phyloP scores from a whole-genome alignment of 2,329 filamentous ascomycete genomes.

The Alternaria ethzedia region DNA sequence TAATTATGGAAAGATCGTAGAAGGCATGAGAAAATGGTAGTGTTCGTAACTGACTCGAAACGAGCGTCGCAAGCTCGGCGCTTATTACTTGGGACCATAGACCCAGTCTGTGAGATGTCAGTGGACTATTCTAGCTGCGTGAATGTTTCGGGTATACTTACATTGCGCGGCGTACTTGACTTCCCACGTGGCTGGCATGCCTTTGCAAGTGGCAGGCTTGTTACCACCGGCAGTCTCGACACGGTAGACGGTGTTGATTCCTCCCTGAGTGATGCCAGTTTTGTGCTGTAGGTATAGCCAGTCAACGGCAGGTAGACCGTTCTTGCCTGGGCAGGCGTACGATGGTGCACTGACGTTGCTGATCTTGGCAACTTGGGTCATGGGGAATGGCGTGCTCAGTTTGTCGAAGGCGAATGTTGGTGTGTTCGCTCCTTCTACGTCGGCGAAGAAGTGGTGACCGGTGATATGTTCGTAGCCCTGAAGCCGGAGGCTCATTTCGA shows the following conservation, averaged over 20 bases:
- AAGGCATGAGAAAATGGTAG: slow-evolving; percentile 1
- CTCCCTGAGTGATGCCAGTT: slow-evolving; percentile 45
- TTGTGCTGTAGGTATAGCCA: slow-evolving; percentile 57
- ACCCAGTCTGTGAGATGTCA: slow-evolving; percentile 50
- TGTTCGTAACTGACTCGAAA: slow-evolving; percentile 15
- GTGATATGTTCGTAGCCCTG: slow-evolving; percentile 52
- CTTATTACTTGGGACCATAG: slow-evolving; percentile 44
- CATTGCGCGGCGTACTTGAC: slow-evolving; percentile 54
- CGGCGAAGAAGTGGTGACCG: slow-evolving; percentile 72
- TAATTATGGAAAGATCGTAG: not conserved
- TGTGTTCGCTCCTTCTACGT: slow-evolving; percentile 32
- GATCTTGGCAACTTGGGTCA: slow-evolving; percentile 55
- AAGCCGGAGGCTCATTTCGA: slow-evolving; percentile 35
- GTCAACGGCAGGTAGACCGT: slow-evolving; percentile 49
- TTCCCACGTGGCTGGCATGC: slow-evolving; percentile 39
- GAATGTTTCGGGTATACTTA: slow-evolving; percentile 12
- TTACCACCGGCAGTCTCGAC: slow-evolving; percentile 57
- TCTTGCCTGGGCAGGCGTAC: slow-evolving; percentile 46
- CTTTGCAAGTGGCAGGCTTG: slow-evolving; percentile 49
- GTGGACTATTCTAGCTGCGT: not conserved
- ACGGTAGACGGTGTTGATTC: slow-evolving; percentile 55
- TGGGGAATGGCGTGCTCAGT: slow-evolving; percentile 49
- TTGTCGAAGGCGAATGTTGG: slow-evolving; percentile 67
- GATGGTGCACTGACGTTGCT: slow-evolving; percentile 60
- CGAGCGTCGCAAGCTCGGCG: slow-evolving; percentile 13